Evolutionary conservation across 108 stramenopile species (phyloP), one percentile per base, ranked within the genome.

Genomic region (Seminavis robusta): DNA sequence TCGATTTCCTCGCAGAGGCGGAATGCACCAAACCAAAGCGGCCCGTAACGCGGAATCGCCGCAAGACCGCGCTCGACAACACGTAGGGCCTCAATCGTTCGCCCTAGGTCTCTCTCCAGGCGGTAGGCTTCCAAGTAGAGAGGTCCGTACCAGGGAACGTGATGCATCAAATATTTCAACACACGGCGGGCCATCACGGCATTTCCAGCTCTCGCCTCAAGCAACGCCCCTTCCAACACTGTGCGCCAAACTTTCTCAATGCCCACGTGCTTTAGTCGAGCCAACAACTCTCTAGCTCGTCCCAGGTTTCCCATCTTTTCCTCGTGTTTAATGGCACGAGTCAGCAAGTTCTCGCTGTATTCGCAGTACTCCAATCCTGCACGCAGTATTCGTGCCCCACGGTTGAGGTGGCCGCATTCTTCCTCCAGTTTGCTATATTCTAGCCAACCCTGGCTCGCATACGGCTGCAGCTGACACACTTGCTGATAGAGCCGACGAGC

Each of bases 91-190:
- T 86, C 86, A 1, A 70, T 73, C 9, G 76, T 63, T 25, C 63
- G 69, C 26, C 86, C 92, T 46, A 78, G 81, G 44, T 90, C 86
- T 24, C 85, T 69, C 58, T 99, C 98, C 4, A 97, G 77, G 43
- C 90, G 83, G 39, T 86, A 96, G 5, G 95, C 96, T 49, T 97
- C 97, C 47, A 88, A 67, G 54, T 99, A 99, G 33, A 99, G 74
- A 6, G 98, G 98, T 0, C 98, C 98, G 54, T 99, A 96, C 98
- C 97, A 99, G 5, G 95, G 90, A 46, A 98, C 89, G 39, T 95
- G 83, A 43, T 78, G 74, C 80, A 96, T 96, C 27, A 98, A 65
- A 47, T 90, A 92, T 71, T 94, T 89, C 45, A 89, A 56, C 7
- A 83, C 79, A 24, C 79, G 75, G 33, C 96, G 80, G 4, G 95